These are phyloP conservation scores for Colletotrichum brevisporum DNA, from an alignment of 2,329 filamentous ascomycete species.

Conservation along the genomic window DNA sequence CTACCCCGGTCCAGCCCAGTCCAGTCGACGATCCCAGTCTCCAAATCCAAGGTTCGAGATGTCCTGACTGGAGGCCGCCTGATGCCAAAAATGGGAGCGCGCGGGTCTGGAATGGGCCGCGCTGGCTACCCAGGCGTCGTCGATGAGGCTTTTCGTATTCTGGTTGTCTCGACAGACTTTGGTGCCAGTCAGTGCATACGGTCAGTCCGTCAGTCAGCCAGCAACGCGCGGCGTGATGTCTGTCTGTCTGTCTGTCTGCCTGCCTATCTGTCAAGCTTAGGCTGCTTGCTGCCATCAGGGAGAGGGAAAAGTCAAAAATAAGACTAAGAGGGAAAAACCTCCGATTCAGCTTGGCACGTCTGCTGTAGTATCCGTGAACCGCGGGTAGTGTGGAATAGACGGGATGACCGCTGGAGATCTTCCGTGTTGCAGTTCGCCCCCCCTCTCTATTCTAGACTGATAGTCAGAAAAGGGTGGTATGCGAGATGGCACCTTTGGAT, in stretches of 20 bases:
- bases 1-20: background rate
- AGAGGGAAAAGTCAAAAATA: background rate
- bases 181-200: slow-evolving; percentile 35
- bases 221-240: slow-evolving; percentile 11
- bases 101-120: slow-evolving; percentile 28
- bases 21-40: slow-evolving; percentile 10
- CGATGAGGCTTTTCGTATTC: slow-evolving; percentile 13
- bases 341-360: slow-evolving; percentile 25
- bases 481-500: background rate
- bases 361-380: slow-evolving; percentile 22
- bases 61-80: slow-evolving; percentile 42
- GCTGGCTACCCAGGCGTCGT: slow-evolving; percentile 5
- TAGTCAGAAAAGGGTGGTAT: slow-evolving; percentile 9
- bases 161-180: slow-evolving; percentile 15
- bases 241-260: slow-evolving; percentile 26
- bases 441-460: slow-evolving; percentile 29
- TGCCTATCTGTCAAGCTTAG: background rate
- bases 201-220: slow-evolving; percentile 22
- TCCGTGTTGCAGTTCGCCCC: slow-evolving; percentile 8
- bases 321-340: background rate
- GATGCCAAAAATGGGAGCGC: slow-evolving; percentile 24
- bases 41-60: slow-evolving; percentile 36
- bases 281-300: slow-evolving; percentile 7
- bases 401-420: slow-evolving; percentile 22
- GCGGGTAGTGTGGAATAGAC: slow-evolving; percentile 2